These are phyloP conservation scores for Jackrogersella multiformis DNA, from an alignment of 495 filamentous ascomycete species.

Conservation along the genomic window DNA sequence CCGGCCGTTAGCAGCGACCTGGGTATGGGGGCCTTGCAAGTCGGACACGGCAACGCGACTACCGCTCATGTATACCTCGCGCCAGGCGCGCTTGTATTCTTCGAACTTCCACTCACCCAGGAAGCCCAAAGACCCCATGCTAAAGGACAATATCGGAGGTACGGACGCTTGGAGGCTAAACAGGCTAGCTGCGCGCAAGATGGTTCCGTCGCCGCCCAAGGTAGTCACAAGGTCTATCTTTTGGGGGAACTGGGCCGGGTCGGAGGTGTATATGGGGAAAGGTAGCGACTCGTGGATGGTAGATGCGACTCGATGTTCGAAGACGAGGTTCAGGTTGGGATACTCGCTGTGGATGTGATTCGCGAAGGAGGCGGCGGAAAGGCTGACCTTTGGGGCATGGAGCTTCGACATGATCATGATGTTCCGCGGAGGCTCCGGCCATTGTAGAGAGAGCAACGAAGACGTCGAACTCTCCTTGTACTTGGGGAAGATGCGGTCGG, in stretches of 20 bases:
- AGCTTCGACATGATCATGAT: conserved; percentile 90
- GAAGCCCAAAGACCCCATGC: conserved; percentile 96
- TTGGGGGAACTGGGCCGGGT: conserved; percentile 56
- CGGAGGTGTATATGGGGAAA: conserved; percentile 79
- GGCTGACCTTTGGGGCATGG: conserved; percentile 72
- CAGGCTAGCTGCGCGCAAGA: conserved; percentile 87
- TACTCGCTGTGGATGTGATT: conserved; percentile 84
- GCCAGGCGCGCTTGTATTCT: conserved; percentile 88
- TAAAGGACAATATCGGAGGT: conserved; percentile 92
- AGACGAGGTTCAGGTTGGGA: conserved; percentile 79
- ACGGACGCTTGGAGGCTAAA: conserved; percentile 85
- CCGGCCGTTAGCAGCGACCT: conserved; percentile 42
- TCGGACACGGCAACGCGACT: conserved; percentile 64
- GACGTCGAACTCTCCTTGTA: conserved; percentile 58
- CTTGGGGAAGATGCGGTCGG: conserved; percentile 61
- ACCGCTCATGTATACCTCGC: conserved; percentile 93
- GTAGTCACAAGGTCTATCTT: conserved; percentile 90
- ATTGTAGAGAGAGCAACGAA: conserved; percentile 81
- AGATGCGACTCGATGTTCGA: conserved; percentile 78
- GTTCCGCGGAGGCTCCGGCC: conserved; percentile 89
- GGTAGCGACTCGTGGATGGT: conserved; percentile 76
- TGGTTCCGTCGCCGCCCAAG: conserved; percentile 94
- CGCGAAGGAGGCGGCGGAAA: conserved; percentile 79
- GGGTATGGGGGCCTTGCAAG: conserved; percentile 56
- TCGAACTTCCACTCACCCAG: conserved; percentile 95